phyloP scores from a whole-genome alignment of 1,284 basidiomycete genomes.

The Rhodotorula sp. region DNA sequence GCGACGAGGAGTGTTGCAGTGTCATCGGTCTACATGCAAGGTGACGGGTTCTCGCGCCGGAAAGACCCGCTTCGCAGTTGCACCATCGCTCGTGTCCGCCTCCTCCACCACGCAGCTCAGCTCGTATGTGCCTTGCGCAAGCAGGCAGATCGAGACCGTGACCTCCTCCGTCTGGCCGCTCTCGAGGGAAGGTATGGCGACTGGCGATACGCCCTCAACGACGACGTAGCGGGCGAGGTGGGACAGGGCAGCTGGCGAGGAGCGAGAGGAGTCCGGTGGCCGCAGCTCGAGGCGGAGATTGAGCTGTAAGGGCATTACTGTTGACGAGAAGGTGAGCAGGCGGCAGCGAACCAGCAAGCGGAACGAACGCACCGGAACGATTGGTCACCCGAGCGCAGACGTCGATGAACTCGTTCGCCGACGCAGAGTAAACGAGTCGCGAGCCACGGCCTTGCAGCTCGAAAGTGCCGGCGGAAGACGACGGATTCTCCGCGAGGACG shows the following conservation, averaged over 20 bases:
- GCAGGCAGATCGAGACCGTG: slow-evolving; percentile 67
- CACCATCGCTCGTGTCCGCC: neutral
- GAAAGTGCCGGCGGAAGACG: slow-evolving; percentile 52
- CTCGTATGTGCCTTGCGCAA: slow-evolving; percentile 69
- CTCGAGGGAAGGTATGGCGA: slow-evolving; percentile 17
- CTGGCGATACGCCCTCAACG: slow-evolving; percentile 37
- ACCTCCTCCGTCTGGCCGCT: slow-evolving; percentile 44
- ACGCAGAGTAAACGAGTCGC: slow-evolving; percentile 26
- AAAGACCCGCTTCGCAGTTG: neutral
- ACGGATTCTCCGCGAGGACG: slow-evolving; percentile 39
- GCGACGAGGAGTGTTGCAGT: neutral
- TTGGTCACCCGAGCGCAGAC: slow-evolving; percentile 42
- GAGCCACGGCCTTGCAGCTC: slow-evolving; percentile 50
- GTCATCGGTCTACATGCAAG: slow-evolving; percentile 5
- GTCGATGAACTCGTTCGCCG: slow-evolving; percentile 44
- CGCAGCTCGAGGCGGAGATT: slow-evolving; percentile 48
- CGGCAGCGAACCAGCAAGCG: slow-evolving; percentile 22
- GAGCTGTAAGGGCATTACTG: slow-evolving; percentile 43
- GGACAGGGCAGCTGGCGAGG: slow-evolving; percentile 48
- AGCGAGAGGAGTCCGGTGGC: slow-evolving; percentile 51
- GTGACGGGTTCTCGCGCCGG: slow-evolving; percentile 8
- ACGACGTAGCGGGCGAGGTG: slow-evolving; percentile 39
- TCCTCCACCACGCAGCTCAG: slow-evolving; percentile 58
- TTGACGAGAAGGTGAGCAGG: neutral
- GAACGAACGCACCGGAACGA: slow-evolving; percentile 33